phyloP scores from a whole-genome alignment of 2,329 filamentous ascomycete genomes.

The Beauveria sp. region DNA sequence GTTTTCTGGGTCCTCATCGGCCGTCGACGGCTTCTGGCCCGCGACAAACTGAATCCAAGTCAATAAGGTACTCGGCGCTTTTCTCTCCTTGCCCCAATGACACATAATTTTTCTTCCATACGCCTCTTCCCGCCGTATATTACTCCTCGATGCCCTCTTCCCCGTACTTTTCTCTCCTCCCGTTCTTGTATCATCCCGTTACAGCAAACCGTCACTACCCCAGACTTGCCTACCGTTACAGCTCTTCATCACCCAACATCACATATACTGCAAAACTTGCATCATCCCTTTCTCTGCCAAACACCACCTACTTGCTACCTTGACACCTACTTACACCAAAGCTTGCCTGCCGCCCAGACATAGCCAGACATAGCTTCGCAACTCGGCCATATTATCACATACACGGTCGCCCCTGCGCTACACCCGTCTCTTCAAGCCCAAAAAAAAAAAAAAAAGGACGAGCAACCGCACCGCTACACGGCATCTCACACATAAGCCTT shows the following conservation, averaged over 20 bases:
- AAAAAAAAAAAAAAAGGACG: too few species aligned
- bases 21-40: conserved; percentile 8
- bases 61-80: background rate
- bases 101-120: background rate
- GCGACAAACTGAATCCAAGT: conserved; percentile 1
- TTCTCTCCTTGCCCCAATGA: background rate
- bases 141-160: conserved; percentile 8
- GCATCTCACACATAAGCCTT: background rate
- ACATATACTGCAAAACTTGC: background rate
- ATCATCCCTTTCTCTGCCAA: background rate
- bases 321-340: too few species aligned
- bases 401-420: background rate
- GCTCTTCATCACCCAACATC: background rate
- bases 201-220: background rate
- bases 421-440: background rate
- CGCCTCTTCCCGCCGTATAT: background rate
- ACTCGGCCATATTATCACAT: background rate
- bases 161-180: background rate
- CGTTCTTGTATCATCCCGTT: background rate
- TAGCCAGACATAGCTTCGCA: background rate
- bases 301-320: background rate
- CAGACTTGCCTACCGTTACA: background rate
- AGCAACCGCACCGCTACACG: background rate
- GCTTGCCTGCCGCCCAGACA: background rate
- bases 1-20: conserved; percentile 7